Base-by-base conservation (phyloP, 441 rosid species). In the Eruca vesicaria region DNA sequence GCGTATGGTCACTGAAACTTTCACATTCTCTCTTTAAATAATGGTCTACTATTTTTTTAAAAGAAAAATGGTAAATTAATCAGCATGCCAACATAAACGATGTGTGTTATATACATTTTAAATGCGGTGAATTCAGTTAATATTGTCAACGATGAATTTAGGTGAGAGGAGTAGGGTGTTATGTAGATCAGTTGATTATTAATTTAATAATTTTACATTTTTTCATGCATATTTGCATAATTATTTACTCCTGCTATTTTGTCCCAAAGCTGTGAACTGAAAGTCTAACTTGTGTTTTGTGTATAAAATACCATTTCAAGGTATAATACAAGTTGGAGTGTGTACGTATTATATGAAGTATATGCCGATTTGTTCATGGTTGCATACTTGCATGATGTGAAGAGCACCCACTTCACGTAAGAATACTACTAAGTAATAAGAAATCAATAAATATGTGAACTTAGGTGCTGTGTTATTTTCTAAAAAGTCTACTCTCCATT, bases 311-410 rank as follows among this genome's bases (percentile, higher is more conserved):
- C 8, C 21, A 11, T 48, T 68, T 33, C 6, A 20, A 43, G 58
- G 38, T 31, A 63, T 16, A 16, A 71, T 73, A 62, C 78, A 68
- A 68, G 73, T 77, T 78, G 56, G 74, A 61, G 43, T 67, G 64
- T 72, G 41, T 66, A 60, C 67, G 76, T 66, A 71, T 71, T 35
- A 57, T 35, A 57, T 58, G 59, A 72, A 72, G 63, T 59, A 71
- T 77, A 66, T 66, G 50, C 57, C 45, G 35, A 61, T 35, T 65
- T 38, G 69, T 77, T 56, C 56, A 78, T 72, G 70, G 67, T 72
- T 67, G 78, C 56, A 78, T 72, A 66, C 62, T 72, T 67, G 78
- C 65, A 78, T 78, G 72, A 78, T 78, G 81, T 78, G 78, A 78
- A 73, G 78, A 73, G 67, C 81, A 78, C 56, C 75, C 75, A 73